Evolutionary conservation across 305 asterid genomes (phyloP), one percentile per base, ranked within the genome.

Genomic region (Caryopteris hybrid): DNA sequence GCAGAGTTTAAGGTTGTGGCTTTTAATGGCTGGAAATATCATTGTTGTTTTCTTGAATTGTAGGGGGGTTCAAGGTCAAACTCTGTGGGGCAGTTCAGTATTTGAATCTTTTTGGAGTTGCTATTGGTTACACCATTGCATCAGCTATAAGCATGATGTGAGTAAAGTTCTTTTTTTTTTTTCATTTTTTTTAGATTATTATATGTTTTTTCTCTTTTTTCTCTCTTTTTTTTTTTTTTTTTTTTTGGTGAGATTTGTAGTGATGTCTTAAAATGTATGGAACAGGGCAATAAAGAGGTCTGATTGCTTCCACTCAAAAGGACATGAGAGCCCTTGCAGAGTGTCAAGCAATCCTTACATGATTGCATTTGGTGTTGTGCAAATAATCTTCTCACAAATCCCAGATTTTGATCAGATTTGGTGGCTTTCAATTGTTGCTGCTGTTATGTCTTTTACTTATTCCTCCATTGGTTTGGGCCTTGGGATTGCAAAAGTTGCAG

Each of bases 41-140:
- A 41, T 62, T 38, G 57, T 38, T 29, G 1, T 20, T 41, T 23
- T 65, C 46, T 56, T 69, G 72, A 42, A 39, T 63, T 22, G 79
- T 79, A 89, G 96, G 98, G 69, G 97, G 95, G 34, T 70, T 83
- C 36, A 83, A 93, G 55, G 92, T 90, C 10, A 88, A 93, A 58
- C 70, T 93, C 7, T 93, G 99, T 79, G 99, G 98, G 41, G 80
- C 85, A 23, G 86, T 86, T 80, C 98, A 93, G 72, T 90, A 93
- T 64, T 22, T 80, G 74, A 93, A 93, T 90, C 87, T 93, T 48
- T 82, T 93, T 78, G 98, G 98, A 54, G 89, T 86, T 64, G 91
- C 96, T 2, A 71, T 93, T 58, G 97, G 98, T 1, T 93, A 93
- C 69, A 93, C 98, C 22, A 93, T 90, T 58, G 95, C 96, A 57